Evolutionary conservation across 2,329 filamentous ascomycete genomes (phyloP).

Genomic region (Claviceps sp.): DNA sequence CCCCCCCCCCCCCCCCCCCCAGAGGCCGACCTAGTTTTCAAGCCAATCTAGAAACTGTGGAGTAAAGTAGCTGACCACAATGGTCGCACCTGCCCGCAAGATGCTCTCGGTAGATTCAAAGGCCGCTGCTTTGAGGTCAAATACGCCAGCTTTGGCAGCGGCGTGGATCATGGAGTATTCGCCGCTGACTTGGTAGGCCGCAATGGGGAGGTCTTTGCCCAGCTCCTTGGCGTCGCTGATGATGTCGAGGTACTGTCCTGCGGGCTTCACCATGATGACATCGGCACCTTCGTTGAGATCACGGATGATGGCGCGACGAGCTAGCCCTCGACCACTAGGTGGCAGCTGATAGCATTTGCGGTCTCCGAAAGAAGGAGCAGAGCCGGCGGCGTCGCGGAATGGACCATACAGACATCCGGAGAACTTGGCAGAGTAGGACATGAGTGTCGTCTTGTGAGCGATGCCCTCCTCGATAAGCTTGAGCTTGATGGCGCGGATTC

Average conservation of each 20-base stretch:
- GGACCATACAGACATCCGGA: slow-evolving; percentile 92
- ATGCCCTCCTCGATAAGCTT: slow-evolving; percentile 94
- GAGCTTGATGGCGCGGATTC: slow-evolving; percentile 93
- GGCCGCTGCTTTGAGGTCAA: slow-evolving; percentile 87
- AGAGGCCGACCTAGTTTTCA: slow-evolving; percentile 27
- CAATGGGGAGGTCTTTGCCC: slow-evolving; percentile 79
- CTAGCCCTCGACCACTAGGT: slow-evolving; percentile 79
- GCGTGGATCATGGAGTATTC: slow-evolving; percentile 98
- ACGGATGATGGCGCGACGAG: slow-evolving; percentile 74
- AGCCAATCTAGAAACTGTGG: slow-evolving; percentile 64
- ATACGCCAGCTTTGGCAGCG: slow-evolving; percentile 88
- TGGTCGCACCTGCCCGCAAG: slow-evolving; percentile 79
- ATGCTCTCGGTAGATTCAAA: slow-evolving; percentile 93
- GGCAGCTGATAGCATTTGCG: slow-evolving; percentile 94
- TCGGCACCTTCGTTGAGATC: slow-evolving; percentile 92
- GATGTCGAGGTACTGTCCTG: slow-evolving; percentile 89
- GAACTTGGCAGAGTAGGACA: slow-evolving; percentile 98
- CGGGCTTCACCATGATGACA: slow-evolving; percentile 98
- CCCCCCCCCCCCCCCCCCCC: not conserved
- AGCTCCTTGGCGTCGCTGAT: slow-evolving; percentile 95
- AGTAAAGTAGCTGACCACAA: slow-evolving; percentile 88
- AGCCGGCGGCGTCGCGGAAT: slow-evolving; percentile 92
- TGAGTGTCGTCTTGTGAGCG: slow-evolving; percentile 78
- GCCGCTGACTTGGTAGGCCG: slow-evolving; percentile 92
- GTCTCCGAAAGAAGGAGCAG: slow-evolving; percentile 82